Base-by-base conservation (phyloP, 2,329 filamentous ascomycete species). In the Orbilia oligospora region DNA sequence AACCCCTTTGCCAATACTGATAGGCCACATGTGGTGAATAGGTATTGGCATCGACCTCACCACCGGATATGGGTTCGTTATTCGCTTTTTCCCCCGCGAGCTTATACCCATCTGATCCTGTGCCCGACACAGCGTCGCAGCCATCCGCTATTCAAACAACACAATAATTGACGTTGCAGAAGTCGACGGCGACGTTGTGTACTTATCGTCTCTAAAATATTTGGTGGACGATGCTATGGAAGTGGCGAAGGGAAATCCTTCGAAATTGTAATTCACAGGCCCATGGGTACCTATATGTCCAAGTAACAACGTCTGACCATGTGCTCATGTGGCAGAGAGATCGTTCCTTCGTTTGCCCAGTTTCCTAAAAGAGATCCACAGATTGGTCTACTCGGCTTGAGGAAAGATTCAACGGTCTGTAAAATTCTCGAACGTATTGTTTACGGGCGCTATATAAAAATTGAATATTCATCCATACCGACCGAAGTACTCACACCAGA, bases 401-500 rank as follows among this genome's bases (percentile, higher is more conserved):
- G 48, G 2, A 51, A 27, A 27, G 22, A 51, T 27, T 51, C 48
- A 51, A 51, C 48, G 22, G 3, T 51, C 5, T 51, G 22, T 30
- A 51, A 5, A 51, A 20, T 51, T 51, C 48, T 51, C 20, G 22
- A 51, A n/a, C 48, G 48, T 5, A 14, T 51, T 51, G 27, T 51
- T 27, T 51, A 51, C 48, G 48, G 48, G 10, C 48, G 1, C 5
- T 27, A 27, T 27, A 22, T 6, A 10, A 27, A 51, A 51, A 20
- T 27, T 27, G 22, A 27, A 51, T 51, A 1, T 51, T 51, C 48
- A 51, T 2, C 48, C 12, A 27, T 51, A 27, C 48, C 48, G 22
- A 16, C 48, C 22, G 48, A 51, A 51, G 48, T 51, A 51, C 48
- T 51, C 48, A 58, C 12, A 58, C 53, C 53, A 14, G 53, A 58